A percentile compares a stretch with the other conserved stretches of the same genome.
Evolutionary conservation across 2,329 filamentous ascomycete genomes (phyloP).

Genomic region (Nemania serpens): DNA sequence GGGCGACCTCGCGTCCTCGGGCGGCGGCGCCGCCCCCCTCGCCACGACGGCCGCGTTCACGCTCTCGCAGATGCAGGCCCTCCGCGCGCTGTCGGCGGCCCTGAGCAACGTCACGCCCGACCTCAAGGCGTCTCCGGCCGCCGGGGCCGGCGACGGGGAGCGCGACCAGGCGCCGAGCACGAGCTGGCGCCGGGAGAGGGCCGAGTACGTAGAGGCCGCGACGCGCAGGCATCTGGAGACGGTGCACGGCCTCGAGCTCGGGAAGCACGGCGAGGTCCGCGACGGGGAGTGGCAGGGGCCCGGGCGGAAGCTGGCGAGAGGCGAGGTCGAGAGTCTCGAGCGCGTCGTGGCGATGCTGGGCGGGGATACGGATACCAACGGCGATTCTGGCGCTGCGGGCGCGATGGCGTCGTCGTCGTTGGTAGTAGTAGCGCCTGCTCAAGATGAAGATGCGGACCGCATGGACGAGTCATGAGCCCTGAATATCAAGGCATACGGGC

Average conservation of each 20-base stretch:
- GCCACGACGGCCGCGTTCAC: constrained; percentile 78
- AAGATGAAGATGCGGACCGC: constrained; percentile 24
- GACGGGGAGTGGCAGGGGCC: constrained; percentile 68
- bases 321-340: constrained; percentile 64
- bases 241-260: constrained; percentile 68
- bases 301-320: constrained; percentile 53
- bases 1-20: constrained; percentile 55
- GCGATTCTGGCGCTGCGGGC: background rate
- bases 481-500: background rate
- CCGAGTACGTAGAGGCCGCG: constrained; percentile 82
- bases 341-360: constrained; percentile 53
- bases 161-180: constrained; percentile 42
- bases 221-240: constrained; percentile 77
- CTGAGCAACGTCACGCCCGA: constrained; percentile 70
- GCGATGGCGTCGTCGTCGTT: background rate
- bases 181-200: constrained; percentile 70
- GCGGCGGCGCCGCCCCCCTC: constrained; percentile 58
- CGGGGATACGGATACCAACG: constrained; percentile 35
- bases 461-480: constrained; percentile 40
- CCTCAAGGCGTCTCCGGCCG: constrained; percentile 44
- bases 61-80: constrained; percentile 78
- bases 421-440: background rate
- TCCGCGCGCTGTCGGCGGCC: constrained; percentile 66
- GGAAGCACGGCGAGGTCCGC: constrained; percentile 62
- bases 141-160: constrained; percentile 15